These are phyloP conservation scores for Haematococcus lacustris DNA, from an alignment of 139 green algal genomes.

Conservation along the genomic window DNA sequence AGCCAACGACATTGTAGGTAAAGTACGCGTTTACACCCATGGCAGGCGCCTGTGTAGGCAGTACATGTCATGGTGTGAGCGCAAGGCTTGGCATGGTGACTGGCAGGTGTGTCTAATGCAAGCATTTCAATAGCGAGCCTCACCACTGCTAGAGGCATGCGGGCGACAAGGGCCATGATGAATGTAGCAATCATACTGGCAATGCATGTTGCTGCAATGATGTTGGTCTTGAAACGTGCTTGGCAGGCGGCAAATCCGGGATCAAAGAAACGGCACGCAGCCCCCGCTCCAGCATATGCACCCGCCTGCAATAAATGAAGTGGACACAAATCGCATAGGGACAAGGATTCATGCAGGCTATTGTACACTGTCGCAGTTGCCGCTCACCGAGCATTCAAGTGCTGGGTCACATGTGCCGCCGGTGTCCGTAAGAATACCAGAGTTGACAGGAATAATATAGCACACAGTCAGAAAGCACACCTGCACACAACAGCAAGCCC, in stretches of 20 bases:
- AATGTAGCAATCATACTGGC: slow-evolving; percentile 20
- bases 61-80: neutral
- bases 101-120: too few relatives aligned
- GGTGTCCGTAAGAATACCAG: slow-evolving; percentile 21
- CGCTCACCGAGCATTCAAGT: slow-evolving; percentile 25
- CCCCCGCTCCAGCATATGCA: neutral
- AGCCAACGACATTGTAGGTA: slow-evolving; percentile 54
- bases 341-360: too few relatives aligned
- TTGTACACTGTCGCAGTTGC: neutral
- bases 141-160: slow-evolving; percentile 20
- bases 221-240: slow-evolving; percentile 2
- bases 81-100: too few relatives aligned
- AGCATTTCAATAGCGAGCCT: too few relatives aligned
- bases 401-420: slow-evolving; percentile 20
- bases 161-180: slow-evolving; percentile 10
- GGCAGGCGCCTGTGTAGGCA: slow-evolving; percentile 6
- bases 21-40: slow-evolving; percentile 80
- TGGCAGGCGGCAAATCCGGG: slow-evolving; percentile 9
- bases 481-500: too few relatives aligned
- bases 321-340: too few relatives aligned
- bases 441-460: slow-evolving; percentile 17
- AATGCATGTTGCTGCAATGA: slow-evolving; percentile 22
- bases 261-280: slow-evolving; percentile 12
- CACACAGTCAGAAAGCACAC: slow-evolving; percentile 9
- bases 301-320: neutral